phyloP scores from a whole-genome alignment of 2,329 filamentous ascomycete genomes.

The Graphium sp. region DNA sequence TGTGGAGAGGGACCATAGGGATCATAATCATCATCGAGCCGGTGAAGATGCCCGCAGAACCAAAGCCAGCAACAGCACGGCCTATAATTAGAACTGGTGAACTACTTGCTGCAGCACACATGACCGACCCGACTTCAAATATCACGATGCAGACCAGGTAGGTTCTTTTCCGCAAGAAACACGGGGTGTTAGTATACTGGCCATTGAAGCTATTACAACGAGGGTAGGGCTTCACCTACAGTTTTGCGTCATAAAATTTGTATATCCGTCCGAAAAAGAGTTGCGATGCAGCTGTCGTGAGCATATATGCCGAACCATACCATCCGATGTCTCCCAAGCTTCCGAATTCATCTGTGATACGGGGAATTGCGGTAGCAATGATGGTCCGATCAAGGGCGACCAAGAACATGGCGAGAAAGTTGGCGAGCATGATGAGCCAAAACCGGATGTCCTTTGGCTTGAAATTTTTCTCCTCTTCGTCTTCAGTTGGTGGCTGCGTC shows the following conservation, averaged over 20 bases:
- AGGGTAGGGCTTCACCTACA: conserved; percentile 11
- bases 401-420: conserved; percentile 37
- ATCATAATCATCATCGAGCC: conserved; percentile 40
- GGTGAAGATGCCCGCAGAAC: conserved; percentile 39
- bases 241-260: conserved; percentile 29
- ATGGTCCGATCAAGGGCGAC: conserved; percentile 39
- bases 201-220: neutral
- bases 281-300: conserved; percentile 38
- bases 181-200: conserved; percentile 4
- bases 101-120: conserved; percentile 36
- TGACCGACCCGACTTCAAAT: conserved; percentile 35
- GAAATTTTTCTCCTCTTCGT: conserved; percentile 27
- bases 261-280: conserved; percentile 31
- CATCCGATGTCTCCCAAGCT: conserved; percentile 40
- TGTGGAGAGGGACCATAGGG: conserved; percentile 40
- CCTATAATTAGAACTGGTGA: conserved; percentile 37
- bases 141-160: conserved; percentile 29
- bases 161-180: conserved; percentile 8
- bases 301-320: conserved; percentile 42
- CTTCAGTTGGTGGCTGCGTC: too few relatives aligned
- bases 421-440: conserved; percentile 35
- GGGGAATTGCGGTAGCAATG: conserved; percentile 32
- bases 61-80: conserved; percentile 37
- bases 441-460: conserved; percentile 34
- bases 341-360: conserved; percentile 32